phyloP scores from a whole-genome alignment of 2,329 filamentous ascomycete species.

The Xylariaceae sp. region DNA sequence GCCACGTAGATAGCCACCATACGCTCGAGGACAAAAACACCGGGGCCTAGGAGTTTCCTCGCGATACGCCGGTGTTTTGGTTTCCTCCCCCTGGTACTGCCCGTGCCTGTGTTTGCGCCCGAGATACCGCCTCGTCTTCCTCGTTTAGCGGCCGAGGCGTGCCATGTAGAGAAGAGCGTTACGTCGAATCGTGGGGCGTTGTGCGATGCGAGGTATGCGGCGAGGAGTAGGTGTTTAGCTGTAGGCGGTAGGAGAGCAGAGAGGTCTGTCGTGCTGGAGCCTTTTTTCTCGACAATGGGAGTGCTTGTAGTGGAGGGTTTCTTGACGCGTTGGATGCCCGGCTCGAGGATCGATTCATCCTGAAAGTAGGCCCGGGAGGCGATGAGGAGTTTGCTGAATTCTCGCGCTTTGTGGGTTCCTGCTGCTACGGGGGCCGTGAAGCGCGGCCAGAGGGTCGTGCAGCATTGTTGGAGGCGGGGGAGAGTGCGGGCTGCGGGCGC shows the following conservation, averaged over 20 bases:
- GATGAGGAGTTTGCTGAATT: constrained; percentile 82
- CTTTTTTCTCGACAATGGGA: background rate
- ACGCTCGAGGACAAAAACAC: constrained; percentile 74
- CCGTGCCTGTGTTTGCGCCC: background rate
- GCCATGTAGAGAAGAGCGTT: constrained; percentile 71
- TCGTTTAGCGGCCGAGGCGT: constrained; percentile 51
- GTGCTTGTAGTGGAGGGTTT: constrained; percentile 6
- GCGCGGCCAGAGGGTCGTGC: constrained; percentile 74
- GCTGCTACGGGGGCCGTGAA: constrained; percentile 77
- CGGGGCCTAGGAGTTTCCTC: constrained; percentile 72
- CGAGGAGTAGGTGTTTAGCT: constrained; percentile 69
- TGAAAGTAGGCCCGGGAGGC: constrained; percentile 68
- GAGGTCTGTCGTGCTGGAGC: constrained; percentile 40
- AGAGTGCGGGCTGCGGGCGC: constrained; percentile 79
- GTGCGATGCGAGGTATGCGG: constrained; percentile 79
- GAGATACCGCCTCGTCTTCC: constrained; percentile 36
- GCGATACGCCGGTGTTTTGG: constrained; percentile 69
- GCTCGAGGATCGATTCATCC: constrained; percentile 67
- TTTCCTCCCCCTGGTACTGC: constrained; percentile 6
- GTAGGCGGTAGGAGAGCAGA: constrained; percentile 65
- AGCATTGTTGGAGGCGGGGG: constrained; percentile 66
- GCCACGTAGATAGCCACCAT: constrained; percentile 75
- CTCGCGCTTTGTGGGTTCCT: constrained; percentile 70
- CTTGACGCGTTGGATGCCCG: constrained; percentile 49
- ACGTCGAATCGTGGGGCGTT: constrained; percentile 73